Evolutionary conservation across 2,329 filamentous ascomycete genomes (phyloP).

Genomic region (Colletotrichum nymphaeae): DNA sequence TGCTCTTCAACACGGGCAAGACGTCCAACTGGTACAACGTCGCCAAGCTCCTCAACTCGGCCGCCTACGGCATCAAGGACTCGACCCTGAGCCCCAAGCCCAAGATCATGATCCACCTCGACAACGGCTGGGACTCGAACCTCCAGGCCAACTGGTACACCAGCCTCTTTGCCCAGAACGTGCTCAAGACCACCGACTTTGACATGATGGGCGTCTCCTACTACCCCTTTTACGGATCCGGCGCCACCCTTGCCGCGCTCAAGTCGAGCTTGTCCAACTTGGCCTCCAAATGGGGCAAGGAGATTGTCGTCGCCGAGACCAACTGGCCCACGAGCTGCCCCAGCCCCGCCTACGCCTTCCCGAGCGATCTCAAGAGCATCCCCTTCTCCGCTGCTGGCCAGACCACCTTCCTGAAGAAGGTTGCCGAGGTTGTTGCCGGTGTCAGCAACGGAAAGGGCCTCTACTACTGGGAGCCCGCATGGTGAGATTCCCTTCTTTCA

Average conservation of each 20-base stretch:
- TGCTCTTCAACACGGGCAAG: conserved; percentile 74
- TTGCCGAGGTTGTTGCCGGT: conserved; percentile 66
- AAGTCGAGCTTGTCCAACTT: conserved; percentile 68
- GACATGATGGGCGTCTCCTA: conserved; percentile 80
- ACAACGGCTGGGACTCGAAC: conserved; percentile 80
- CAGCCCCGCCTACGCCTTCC: conserved; percentile 68
- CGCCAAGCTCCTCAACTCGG: conserved; percentile 72
- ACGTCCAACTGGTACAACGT: conserved; percentile 69
- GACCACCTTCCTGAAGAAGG: conserved; percentile 67
- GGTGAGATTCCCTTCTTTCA: conserved; percentile 40
- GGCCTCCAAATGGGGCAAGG: conserved; percentile 71
- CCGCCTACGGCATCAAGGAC: conserved; percentile 72
- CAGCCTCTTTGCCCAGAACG: conserved; percentile 62
- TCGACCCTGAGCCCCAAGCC: conserved; percentile 66
- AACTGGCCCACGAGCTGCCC: conserved; percentile 77
- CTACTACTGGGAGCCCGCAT: conserved; percentile 82
- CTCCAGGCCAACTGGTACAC: conserved; percentile 76
- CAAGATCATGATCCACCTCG: conserved; percentile 79
- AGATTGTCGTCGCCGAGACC: conserved; percentile 76
- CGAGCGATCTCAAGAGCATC: conserved; percentile 67
- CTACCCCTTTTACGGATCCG: conserved; percentile 74
- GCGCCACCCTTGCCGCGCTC: conserved; percentile 69
- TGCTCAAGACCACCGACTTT: conserved; percentile 65
- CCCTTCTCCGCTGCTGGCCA: conserved; percentile 74
- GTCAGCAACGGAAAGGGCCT: conserved; percentile 68